Conservation (phyloP, 2,329 filamentous ascomycete species). For the Arthrinium puccinioides region DNA sequence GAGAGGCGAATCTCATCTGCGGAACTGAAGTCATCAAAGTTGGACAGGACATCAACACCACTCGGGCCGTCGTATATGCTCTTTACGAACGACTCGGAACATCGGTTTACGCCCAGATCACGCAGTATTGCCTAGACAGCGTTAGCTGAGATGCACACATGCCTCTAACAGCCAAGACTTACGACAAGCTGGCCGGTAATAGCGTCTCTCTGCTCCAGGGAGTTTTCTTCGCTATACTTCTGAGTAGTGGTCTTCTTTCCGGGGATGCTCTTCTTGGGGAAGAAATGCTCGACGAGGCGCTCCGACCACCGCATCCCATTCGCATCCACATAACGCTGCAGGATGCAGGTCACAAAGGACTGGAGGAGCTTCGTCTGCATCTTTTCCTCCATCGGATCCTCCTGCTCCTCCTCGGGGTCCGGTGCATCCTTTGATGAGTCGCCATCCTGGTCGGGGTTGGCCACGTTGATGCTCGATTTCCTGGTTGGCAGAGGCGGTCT, state of each 20-base stretch:
- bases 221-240: constrained; percentile 56
- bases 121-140: constrained; percentile 58
- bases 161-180: no score
- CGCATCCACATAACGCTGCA: constrained; percentile 64
- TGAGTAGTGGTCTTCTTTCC: constrained; percentile 54
- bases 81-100: constrained; percentile 37
- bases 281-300: constrained; percentile 60
- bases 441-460: constrained; percentile 47
- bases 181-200: constrained; percentile 67
- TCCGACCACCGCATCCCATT: constrained; percentile 55
- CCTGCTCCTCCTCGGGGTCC: constrained; percentile 52
- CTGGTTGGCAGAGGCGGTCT: constrained; percentile 55
- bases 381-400: constrained; percentile 48
- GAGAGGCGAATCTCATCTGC: constrained; percentile 50
- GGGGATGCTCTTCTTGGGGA: constrained; percentile 56
- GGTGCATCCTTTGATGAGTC: constrained; percentile 49
- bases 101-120: constrained; percentile 48
- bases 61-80: constrained; percentile 34
- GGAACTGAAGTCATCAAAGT: constrained; percentile 37
- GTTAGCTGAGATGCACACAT: no score
- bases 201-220: constrained; percentile 53
- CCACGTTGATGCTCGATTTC: constrained; percentile 49
- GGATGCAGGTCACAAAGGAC: constrained; percentile 69
- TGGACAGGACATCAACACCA: constrained; percentile 36
- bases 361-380: constrained; percentile 61